These are phyloP conservation scores for Phaeosphaeria sp. DNA, from an alignment of 2,329 filamentous ascomycete genomes.

Conservation along the genomic window DNA sequence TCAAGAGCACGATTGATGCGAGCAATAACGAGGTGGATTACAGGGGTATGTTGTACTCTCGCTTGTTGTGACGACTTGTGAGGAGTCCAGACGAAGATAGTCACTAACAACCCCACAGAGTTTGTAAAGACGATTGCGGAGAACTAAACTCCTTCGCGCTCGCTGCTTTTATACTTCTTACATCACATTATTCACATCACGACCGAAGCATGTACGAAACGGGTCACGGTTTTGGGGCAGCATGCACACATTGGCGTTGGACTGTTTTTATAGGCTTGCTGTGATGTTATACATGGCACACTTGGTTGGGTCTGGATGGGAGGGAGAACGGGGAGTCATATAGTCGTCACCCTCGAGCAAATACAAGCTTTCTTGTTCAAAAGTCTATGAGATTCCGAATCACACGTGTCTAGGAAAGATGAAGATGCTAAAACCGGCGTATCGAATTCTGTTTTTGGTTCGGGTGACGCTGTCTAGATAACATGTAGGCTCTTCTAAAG, in stretches of 20 bases:
- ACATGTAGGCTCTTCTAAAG: slow-evolving; percentile 26
- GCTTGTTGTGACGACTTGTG: too few species aligned
- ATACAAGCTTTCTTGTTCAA: neutral
- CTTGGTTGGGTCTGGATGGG: neutral
- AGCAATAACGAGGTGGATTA: slow-evolving; percentile 98
- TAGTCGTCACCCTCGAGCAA: slow-evolving; percentile 3
- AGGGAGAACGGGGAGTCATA: slow-evolving; percentile 9
- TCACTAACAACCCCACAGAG: slow-evolving; percentile 33
- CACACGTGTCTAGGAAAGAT: neutral
- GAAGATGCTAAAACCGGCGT: neutral
- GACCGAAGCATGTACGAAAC: slow-evolving; percentile 27
- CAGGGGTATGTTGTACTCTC: slow-evolving; percentile 67
- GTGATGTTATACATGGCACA: neutral
- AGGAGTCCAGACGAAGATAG: too few species aligned
- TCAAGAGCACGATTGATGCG: slow-evolving; percentile 92
- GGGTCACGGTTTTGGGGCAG: slow-evolving; percentile 27
- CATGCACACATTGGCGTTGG: slow-evolving; percentile 42
- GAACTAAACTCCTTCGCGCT: slow-evolving; percentile 34
- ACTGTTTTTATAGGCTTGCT: slow-evolving; percentile 4
- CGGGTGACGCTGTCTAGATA: slow-evolving; percentile 31
- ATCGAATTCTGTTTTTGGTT: slow-evolving; percentile 34
- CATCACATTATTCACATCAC: slow-evolving; percentile 11
- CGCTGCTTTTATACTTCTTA: slow-evolving; percentile 1
- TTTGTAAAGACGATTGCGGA: slow-evolving; percentile 50
- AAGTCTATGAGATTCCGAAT: neutral